phyloP scores from a whole-genome alignment of 495 filamentous ascomycete genomes.

The Penicillium salamii region DNA sequence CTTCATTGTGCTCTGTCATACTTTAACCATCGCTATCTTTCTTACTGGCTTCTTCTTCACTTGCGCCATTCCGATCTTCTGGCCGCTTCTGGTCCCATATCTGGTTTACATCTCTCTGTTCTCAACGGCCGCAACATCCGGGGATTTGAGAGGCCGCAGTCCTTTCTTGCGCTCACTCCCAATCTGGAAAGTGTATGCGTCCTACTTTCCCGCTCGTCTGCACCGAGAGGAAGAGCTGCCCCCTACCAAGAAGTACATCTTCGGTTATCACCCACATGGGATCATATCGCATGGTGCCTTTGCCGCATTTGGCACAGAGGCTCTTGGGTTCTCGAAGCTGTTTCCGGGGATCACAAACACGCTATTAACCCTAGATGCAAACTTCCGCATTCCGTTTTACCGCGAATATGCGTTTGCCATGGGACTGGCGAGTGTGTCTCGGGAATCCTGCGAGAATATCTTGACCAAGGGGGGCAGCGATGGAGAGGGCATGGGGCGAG shows the following conservation, averaged over 20 bases:
- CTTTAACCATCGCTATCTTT: slow-evolving; percentile 69
- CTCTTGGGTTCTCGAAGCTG: slow-evolving; percentile 79
- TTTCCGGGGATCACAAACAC: slow-evolving; percentile 97
- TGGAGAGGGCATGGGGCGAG: slow-evolving; percentile 87
- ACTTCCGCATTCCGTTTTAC: slow-evolving; percentile 93
- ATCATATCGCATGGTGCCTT: slow-evolving; percentile 97
- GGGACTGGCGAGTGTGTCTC: slow-evolving; percentile 84
- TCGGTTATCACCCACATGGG: slow-evolving; percentile 96
- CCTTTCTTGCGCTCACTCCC: slow-evolving; percentile 68
- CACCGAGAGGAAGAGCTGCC: slow-evolving; percentile 77
- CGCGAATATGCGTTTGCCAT: slow-evolving; percentile 85
- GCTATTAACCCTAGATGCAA: slow-evolving; percentile 82
- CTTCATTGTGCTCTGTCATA: slow-evolving; percentile 79
- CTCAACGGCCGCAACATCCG: slow-evolving; percentile 71
- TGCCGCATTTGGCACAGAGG: slow-evolving; percentile 87
- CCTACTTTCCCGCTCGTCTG: slow-evolving; percentile 85
- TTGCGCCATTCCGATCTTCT: slow-evolving; percentile 83
- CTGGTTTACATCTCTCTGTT: slow-evolving; percentile 76
- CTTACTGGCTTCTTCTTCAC: slow-evolving; percentile 87
- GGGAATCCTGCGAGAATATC: slow-evolving; percentile 85
- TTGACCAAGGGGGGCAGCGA: slow-evolving; percentile 74
- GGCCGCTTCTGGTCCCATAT: slow-evolving; percentile 91
- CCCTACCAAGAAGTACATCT: slow-evolving; percentile 89
- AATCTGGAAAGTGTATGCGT: slow-evolving; percentile 85
- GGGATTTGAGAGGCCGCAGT: slow-evolving; percentile 69